A percentile compares a stretch with the other conserved stretches of the same genome.
Conservation (phyloP, 768 basidiomycete species). For the Tricholoma bakamatsutake region DNA sequence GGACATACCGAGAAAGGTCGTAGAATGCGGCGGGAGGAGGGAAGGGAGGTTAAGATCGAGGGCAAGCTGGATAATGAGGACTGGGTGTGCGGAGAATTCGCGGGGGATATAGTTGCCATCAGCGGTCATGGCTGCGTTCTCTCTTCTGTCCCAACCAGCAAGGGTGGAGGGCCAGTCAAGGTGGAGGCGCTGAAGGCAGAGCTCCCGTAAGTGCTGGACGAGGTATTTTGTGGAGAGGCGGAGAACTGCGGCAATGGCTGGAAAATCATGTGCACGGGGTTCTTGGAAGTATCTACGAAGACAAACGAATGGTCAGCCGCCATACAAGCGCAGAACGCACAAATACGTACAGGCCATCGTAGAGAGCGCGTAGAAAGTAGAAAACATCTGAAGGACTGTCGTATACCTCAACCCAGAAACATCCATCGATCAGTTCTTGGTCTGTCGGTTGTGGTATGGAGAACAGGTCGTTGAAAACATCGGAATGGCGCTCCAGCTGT, state of each 20-base stretch:
- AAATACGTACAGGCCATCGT: conserved; percentile 69
- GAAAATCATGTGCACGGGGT: conserved; percentile 49
- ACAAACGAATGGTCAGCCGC: conserved; percentile 2
- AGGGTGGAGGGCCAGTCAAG: conserved; percentile 67
- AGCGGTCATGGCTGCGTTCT: conserved; percentile 45
- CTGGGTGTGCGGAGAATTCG: conserved; percentile 56
- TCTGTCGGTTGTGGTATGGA: conserved; percentile 53
- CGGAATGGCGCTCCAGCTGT: conserved; percentile 69
- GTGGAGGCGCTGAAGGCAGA: conserved; percentile 52
- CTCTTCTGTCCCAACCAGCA: conserved; percentile 62
- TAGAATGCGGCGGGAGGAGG: conserved; percentile 68
- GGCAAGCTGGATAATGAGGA: conserved; percentile 66
- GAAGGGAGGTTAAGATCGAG: conserved; percentile 52
- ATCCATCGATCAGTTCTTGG: conserved; percentile 50
- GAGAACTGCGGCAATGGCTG: conserved; percentile 54
- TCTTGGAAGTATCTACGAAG: conserved; percentile 48
- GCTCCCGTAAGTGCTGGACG: conserved; percentile 57
- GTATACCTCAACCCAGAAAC: conserved; percentile 52
- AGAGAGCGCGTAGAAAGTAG: conserved; percentile 61
- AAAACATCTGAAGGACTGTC: conserved; percentile 64
- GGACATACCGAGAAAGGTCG: conserved; percentile 68
- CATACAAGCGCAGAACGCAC: background rate
- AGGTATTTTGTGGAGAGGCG: conserved; percentile 75
- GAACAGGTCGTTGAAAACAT: conserved; percentile 68
- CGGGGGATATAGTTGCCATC: conserved; percentile 54